Percentiles rank a stretch among this genome's conserved stretches.
Evolutionary conservation across 495 filamentous ascomycete species (phyloP).

Genomic region (Pyrenopolyporus hunteri): DNA sequence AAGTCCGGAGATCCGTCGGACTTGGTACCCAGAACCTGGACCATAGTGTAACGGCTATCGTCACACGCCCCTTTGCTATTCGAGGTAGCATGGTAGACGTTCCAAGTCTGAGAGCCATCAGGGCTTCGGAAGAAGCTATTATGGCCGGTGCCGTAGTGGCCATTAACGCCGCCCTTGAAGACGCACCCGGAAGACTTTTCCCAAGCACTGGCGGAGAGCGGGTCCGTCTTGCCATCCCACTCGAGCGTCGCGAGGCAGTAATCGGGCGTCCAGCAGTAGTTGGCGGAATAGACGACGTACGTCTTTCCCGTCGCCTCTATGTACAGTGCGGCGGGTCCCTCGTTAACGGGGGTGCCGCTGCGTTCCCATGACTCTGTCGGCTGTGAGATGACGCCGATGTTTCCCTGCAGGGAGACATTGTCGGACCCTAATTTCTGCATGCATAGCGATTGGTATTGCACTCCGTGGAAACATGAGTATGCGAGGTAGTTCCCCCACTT

Average conservation of each 20-base stretch:
- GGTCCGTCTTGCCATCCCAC: slow-evolving; percentile 49
- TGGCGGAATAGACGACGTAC: slow-evolving; percentile 59
- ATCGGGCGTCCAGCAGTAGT: slow-evolving; percentile 57
- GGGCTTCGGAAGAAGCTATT: slow-evolving; percentile 59
- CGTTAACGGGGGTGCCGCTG: slow-evolving; percentile 59
- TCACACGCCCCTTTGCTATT: slow-evolving; percentile 50
- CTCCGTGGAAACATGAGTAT: slow-evolving; percentile 54
- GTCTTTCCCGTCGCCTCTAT: slow-evolving; percentile 50
- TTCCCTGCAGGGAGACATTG: slow-evolving; percentile 39
- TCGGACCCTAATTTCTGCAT: slow-evolving; percentile 42
- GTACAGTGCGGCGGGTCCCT: slow-evolving; percentile 58
- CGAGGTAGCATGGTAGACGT: slow-evolving; percentile 58
- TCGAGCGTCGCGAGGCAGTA: slow-evolving; percentile 59
- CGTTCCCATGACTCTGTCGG: slow-evolving; percentile 56
- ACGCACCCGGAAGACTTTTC: slow-evolving; percentile 47
- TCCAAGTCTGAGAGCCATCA: slow-evolving; percentile 55
- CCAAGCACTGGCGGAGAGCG: slow-evolving; percentile 50
- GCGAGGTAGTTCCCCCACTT: slow-evolving; percentile 49
- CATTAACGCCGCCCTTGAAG: slow-evolving; percentile 47
- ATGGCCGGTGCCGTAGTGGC: slow-evolving; percentile 61
- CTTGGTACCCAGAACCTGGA: slow-evolving; percentile 53
- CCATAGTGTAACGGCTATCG: slow-evolving; percentile 56
- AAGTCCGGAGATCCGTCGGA: slow-evolving; percentile 55
- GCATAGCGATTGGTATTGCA: slow-evolving; percentile 53
- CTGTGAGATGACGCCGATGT: slow-evolving; percentile 48